A percentile compares a stretch with the other conserved stretches of the same genome.
These are phyloP conservation scores for Picea abies DNA, from an alignment of 83 land plant genomes.

Conservation along the genomic window DNA sequence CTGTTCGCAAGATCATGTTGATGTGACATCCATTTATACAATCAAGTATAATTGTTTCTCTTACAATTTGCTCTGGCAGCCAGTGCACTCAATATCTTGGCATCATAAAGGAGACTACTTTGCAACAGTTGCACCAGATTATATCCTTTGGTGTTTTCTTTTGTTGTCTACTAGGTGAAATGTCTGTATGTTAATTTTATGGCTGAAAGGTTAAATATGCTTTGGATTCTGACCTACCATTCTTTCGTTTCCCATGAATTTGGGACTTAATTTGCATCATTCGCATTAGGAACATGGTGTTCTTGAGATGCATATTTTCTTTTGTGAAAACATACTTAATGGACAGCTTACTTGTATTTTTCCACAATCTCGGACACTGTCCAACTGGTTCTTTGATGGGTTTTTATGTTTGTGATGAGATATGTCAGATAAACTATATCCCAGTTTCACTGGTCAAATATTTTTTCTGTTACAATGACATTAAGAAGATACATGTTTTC, in stretches of 20 bases:
- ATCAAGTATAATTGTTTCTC: background rate
- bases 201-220: background rate
- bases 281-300: background rate
- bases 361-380: background rate
- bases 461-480: conserved; percentile 1
- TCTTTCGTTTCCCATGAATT: background rate
- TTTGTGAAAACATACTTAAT: background rate
- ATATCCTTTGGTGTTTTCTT: conserved; percentile 73
- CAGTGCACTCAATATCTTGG: conserved; percentile 69
- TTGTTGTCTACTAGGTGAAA: background rate
- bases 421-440: background rate
- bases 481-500: background rate
- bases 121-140: conserved; percentile 82
- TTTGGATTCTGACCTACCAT: background rate
- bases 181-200: background rate
- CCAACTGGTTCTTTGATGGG: background rate
- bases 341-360: background rate
- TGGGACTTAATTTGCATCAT: background rate
- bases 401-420: background rate
- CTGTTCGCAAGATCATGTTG: background rate
- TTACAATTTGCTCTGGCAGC: conserved; percentile 45
- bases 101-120: conserved; percentile 97
- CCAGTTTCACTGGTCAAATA: background rate
- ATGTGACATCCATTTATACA: background rate
- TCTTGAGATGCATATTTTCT: background rate